Conservation (phyloP, 2,329 filamentous ascomycete genomes). For the Aspergillus sergii region DNA sequence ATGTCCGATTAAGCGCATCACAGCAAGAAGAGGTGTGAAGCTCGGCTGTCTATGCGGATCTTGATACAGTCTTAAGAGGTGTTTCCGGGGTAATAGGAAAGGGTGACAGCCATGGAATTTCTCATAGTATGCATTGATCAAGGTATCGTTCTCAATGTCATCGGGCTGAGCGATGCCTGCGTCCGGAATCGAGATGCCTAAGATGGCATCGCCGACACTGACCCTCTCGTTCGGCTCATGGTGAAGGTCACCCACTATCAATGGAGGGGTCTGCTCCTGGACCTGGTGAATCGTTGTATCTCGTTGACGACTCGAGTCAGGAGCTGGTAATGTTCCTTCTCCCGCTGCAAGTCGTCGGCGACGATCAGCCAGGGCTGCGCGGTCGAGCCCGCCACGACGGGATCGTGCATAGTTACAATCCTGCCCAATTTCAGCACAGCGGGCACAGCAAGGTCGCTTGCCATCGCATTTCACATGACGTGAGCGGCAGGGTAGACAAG, state of each 20-base stretch:
- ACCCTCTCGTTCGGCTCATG: not conserved
- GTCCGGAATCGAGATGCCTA: too few relatives aligned
- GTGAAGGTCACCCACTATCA: too few relatives aligned
- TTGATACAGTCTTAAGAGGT: constrained; percentile 18
- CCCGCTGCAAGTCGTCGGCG: constrained; percentile 19
- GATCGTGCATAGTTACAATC: constrained; percentile 54
- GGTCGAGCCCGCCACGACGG: constrained; percentile 43
- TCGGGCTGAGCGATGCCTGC: too few relatives aligned
- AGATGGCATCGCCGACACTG: constrained; percentile 3
- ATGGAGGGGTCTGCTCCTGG: not conserved
- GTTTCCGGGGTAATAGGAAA: constrained; percentile 26
- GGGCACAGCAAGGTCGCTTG: constrained; percentile 45
- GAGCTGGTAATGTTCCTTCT: not conserved
- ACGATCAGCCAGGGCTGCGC: constrained; percentile 26
- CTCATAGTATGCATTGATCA: constrained; percentile 34
- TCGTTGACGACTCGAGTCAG: constrained; percentile 1
- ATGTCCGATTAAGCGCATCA: constrained; percentile 35
- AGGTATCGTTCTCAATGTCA: constrained; percentile 16
- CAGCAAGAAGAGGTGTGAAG: constrained; percentile 26
- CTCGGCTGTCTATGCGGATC: constrained; percentile 14
- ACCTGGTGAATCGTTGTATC: not conserved
- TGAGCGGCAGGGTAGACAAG: constrained; percentile 38
- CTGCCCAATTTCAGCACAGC: constrained; percentile 46
- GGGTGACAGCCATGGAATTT: constrained; percentile 36
- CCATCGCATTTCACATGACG: constrained; percentile 53